These are phyloP conservation scores for Lachnellula hyalina DNA, from an alignment of 2,329 filamentous ascomycete species.

Conservation along the genomic window DNA sequence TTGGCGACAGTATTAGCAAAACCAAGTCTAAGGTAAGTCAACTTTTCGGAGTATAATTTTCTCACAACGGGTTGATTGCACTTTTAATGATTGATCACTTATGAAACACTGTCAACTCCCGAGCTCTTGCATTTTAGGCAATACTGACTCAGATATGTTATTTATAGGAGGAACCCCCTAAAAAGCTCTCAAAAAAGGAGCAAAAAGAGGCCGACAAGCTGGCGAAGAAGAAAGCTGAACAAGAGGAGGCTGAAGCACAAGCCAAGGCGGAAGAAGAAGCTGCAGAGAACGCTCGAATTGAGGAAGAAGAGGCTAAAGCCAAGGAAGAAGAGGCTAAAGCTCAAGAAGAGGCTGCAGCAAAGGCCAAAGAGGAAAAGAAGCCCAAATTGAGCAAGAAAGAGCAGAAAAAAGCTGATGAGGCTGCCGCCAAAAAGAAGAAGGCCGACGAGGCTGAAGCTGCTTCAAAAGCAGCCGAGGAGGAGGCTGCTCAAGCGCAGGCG, in stretches of 20 bases:
- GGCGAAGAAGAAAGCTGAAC: constrained; percentile 24
- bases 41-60: no score
- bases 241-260: constrained; percentile 28
- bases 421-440: constrained; percentile 35
- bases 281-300: no score
- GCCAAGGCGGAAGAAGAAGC: constrained; percentile 38
- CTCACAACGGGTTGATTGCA: no score
- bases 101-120: no score
- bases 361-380: constrained; percentile 22
- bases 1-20: constrained; percentile 31
- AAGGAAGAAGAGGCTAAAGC: constrained; percentile 33
- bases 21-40: constrained; percentile 35
- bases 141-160: no score
- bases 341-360: constrained; percentile 32
- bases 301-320: constrained; percentile 2
- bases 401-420: constrained; percentile 42
- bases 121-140: no score
- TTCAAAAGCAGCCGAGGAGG: constrained; percentile 32
- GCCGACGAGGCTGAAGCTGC: constrained; percentile 34
- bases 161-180: constrained; percentile 30
- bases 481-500: constrained; percentile 34
- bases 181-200: constrained; percentile 46
- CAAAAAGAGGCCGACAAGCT: constrained; percentile 42
- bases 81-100: no score
- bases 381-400: constrained; percentile 45